Base-by-base conservation (phyloP, 2,329 filamentous ascomycete genomes). In the Fusarium nurragi region DNA sequence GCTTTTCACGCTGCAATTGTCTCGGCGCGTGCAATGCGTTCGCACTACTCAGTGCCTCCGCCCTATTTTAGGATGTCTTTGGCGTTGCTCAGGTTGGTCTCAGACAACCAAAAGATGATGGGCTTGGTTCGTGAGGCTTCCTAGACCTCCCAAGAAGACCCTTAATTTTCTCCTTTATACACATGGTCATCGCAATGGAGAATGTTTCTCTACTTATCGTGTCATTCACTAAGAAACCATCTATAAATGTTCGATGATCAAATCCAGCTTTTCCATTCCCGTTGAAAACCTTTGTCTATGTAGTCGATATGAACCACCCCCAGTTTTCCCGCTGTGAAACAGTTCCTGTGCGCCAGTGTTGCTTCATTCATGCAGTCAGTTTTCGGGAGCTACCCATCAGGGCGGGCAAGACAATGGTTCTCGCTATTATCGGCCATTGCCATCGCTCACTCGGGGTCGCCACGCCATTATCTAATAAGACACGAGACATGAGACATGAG, bases 241-340 rank as follows among this genome's bases (percentile, higher is more conserved):
- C 44, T 32, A 28, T 36, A 54, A 19, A 39, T 67, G 50, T 67
- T 66, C 65, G 49, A 64, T 58, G 28, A 58, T 30, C 51, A 56
- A 21, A 55, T 51, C 39, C 50, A 61, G 58, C 64, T 65, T 69
- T 68, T 69, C 49, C 54, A 30, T 68, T 64, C 54, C 48, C 37
- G 45, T 50, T 57, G 56, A 48, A 36, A 57, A 45, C 44, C 55
- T 28, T 71, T 45, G 52, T 62, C 50, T 56, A 67, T 67, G 39
- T 64, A 51, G 44, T 56, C 40, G 46, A 55, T 34, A 39, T 54
- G 51, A 36, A 47, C 44, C 37, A 22, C 36, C 52, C 55, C 44
- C 32, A 22, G 30, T 52, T 49, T 43, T 67, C 38, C 52, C 39
- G 45, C 49, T 46, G 59, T 67, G 58, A 66, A 60, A 66, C 63